Evolutionary conservation across 2,329 filamentous ascomycete species (phyloP).

Genomic region (Septoria linicola): DNA sequence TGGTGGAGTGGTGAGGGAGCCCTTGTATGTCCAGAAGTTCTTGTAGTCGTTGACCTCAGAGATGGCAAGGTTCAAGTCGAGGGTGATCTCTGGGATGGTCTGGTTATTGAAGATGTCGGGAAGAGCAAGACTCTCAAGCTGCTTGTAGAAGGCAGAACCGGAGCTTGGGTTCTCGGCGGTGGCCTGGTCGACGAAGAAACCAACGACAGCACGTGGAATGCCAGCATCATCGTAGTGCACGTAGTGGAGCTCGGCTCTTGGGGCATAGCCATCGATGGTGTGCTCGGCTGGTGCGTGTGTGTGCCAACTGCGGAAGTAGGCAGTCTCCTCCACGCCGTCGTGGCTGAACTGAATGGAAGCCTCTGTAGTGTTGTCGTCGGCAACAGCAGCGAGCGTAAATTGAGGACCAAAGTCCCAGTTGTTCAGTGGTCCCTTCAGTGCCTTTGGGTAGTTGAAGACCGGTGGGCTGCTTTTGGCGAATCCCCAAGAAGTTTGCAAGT

Average conservation of each 20-base stretch:
- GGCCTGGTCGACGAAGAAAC: constrained; percentile 46
- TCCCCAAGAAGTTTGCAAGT: constrained; percentile 2
- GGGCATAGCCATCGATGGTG: constrained; percentile 44
- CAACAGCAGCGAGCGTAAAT: constrained; percentile 42
- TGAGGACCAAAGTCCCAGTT: constrained; percentile 54
- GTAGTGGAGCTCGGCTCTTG: constrained; percentile 51
- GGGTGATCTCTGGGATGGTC: constrained; percentile 8
- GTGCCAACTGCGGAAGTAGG: constrained; percentile 53
- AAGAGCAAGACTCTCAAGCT: constrained; percentile 32
- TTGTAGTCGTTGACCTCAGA: constrained; percentile 42
- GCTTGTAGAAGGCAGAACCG: constrained; percentile 44
- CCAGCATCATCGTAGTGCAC: constrained; percentile 49
- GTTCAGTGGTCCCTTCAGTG: constrained; percentile 43
- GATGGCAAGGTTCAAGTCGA: constrained; percentile 40
- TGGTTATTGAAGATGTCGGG: constrained; percentile 23
- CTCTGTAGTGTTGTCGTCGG: constrained; percentile 40
- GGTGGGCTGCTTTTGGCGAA: constrained; percentile 2
- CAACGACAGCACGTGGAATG: constrained; percentile 48
- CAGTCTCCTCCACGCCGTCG: constrained; percentile 43
- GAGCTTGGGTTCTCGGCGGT: constrained; percentile 33
- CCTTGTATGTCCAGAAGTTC: constrained; percentile 52
- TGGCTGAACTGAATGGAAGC: constrained; percentile 49
- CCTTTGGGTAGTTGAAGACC: constrained; percentile 36
- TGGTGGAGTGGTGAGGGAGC: constrained; percentile 50
- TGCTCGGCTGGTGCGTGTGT: constrained; percentile 55